Conservation (phyloP, 345 rosid species). For the Salix koriyanagi region DNA sequence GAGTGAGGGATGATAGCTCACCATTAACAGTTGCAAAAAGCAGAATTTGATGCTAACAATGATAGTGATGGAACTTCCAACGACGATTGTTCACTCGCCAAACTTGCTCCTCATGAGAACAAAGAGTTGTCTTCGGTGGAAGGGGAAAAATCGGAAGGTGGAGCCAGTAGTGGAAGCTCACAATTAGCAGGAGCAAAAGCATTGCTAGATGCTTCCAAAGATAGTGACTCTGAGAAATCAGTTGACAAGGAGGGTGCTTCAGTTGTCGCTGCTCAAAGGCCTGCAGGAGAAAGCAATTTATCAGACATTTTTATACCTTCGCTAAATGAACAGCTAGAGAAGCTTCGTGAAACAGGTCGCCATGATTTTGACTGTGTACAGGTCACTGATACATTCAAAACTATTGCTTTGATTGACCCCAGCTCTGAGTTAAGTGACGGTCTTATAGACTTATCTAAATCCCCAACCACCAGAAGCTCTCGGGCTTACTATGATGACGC, state of each 20-base stretch:
- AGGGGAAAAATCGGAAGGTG: slow-evolving; percentile 17
- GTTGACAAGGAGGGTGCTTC: slow-evolving; percentile 9
- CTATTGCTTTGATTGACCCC: slow-evolving; percentile 30
- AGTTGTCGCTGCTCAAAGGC: slow-evolving; percentile 10
- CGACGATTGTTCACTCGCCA: slow-evolving; percentile 12
- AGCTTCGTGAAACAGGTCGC: slow-evolving; percentile 12
- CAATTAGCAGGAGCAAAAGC: slow-evolving; percentile 18
- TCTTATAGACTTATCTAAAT: slow-evolving; percentile 29
- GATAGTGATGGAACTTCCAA: neutral
- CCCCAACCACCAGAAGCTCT: slow-evolving; percentile 44
- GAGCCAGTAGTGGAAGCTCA: slow-evolving; percentile 18
- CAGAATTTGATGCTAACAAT: neutral
- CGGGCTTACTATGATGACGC: slow-evolving; percentile 64
- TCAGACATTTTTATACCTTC: slow-evolving; percentile 15
- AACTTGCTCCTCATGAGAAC: slow-evolving; percentile 15
- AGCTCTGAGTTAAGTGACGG: slow-evolving; percentile 43
- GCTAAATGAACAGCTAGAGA: slow-evolving; percentile 23
- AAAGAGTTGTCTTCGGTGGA: slow-evolving; percentile 19
- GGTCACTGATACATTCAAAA: slow-evolving; percentile 33
- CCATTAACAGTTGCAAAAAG: slow-evolving; percentile 17
- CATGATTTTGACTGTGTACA: slow-evolving; percentile 8
- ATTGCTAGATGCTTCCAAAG: slow-evolving; percentile 7
- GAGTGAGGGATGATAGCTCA: slow-evolving; percentile 19
- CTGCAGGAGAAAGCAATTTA: slow-evolving; percentile 15
- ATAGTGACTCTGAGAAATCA: slow-evolving; percentile 7